These are phyloP conservation scores for Eucalyptus dawsonii DNA, from an alignment of 345 rosid species.

Conservation along the genomic window DNA sequence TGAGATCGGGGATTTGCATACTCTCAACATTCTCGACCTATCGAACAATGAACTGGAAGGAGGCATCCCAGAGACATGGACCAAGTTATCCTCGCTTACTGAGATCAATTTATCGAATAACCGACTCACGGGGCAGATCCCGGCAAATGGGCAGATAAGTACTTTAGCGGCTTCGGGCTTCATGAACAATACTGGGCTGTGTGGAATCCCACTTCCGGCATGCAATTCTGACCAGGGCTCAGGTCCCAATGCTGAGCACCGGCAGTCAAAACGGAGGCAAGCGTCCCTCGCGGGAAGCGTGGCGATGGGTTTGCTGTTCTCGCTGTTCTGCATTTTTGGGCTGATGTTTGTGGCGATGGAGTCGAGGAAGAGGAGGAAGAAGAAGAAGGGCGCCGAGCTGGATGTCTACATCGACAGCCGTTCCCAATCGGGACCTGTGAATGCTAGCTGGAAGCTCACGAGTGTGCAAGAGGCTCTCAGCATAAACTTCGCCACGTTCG, in stretches of 20 bases:
- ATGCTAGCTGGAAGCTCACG: slow-evolving; percentile 61
- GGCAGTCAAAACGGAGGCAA: slow-evolving; percentile 32
- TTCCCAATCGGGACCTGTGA: slow-evolving; percentile 58
- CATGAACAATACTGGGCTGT: slow-evolving; percentile 69
- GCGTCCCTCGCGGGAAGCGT: slow-evolving; percentile 61
- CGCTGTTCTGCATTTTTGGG: slow-evolving; percentile 62
- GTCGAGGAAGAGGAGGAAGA: slow-evolving; percentile 55
- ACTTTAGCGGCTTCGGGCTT: slow-evolving; percentile 56
- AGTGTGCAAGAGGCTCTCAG: slow-evolving; percentile 70
- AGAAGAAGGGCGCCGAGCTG: slow-evolving; percentile 45
- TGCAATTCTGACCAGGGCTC: slow-evolving; percentile 19
- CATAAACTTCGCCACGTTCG: slow-evolving; percentile 78
- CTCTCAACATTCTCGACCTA: slow-evolving; percentile 75
- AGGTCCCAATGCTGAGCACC: slow-evolving; percentile 19
- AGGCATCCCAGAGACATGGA: slow-evolving; percentile 54
- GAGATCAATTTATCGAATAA: slow-evolving; percentile 78
- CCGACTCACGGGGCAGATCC: slow-evolving; percentile 56
- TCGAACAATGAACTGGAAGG: slow-evolving; percentile 64
- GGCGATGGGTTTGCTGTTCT: slow-evolving; percentile 83
- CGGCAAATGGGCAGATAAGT: slow-evolving; percentile 70
- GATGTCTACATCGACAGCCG: slow-evolving; percentile 52
- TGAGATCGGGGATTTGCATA: slow-evolving; percentile 56
- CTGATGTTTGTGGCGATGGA: slow-evolving; percentile 54
- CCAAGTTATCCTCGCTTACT: slow-evolving; percentile 35
- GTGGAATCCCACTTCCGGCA: slow-evolving; percentile 66